Conservation (phyloP, 2,329 filamentous ascomycete species). For the Ceratocystis harringtonii region DNA sequence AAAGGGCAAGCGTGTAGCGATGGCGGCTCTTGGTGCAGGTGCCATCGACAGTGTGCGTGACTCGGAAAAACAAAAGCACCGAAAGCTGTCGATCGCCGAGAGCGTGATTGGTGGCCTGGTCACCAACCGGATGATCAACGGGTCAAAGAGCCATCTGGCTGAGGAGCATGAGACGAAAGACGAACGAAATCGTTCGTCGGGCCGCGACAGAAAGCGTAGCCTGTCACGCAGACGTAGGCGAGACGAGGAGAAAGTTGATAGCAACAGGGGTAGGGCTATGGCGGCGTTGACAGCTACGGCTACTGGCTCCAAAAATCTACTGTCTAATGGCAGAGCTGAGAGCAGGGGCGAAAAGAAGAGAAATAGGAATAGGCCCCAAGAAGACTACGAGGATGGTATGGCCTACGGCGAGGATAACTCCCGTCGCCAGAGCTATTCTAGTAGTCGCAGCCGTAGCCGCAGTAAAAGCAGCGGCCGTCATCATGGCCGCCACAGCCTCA, state of each 20-base stretch:
- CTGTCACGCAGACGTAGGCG: constrained; percentile 17
- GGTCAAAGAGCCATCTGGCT: constrained; percentile 51
- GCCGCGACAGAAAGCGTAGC: constrained; percentile 19
- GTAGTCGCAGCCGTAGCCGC: constrained; percentile 19
- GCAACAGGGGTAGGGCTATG: constrained; percentile 26
- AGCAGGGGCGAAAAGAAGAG: constrained; percentile 25
- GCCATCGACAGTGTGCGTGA: constrained; percentile 69
- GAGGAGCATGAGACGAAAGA: constrained; percentile 42
- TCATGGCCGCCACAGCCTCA: not conserved
- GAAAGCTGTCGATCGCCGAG: constrained; percentile 72
- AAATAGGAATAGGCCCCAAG: not conserved
- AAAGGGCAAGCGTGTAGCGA: constrained; percentile 82
- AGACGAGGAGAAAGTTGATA: constrained; percentile 29
- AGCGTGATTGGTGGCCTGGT: constrained; percentile 80
- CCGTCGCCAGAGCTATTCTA: constrained; percentile 31
- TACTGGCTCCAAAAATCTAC: constrained; percentile 43
- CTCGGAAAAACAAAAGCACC: constrained; percentile 56
- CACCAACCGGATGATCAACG: constrained; percentile 73
- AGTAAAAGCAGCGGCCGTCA: constrained; percentile 44
- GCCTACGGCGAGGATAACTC: constrained; percentile 28
- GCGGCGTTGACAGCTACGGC: constrained; percentile 49
- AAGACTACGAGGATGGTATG: constrained; percentile 12
- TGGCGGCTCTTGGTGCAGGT: constrained; percentile 71
- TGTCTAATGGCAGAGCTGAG: not conserved
- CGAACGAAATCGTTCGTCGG: constrained; percentile 21